Evolutionary conservation across 257 asterid species (phyloP).

Genomic region (Primulina huaijiensis): DNA sequence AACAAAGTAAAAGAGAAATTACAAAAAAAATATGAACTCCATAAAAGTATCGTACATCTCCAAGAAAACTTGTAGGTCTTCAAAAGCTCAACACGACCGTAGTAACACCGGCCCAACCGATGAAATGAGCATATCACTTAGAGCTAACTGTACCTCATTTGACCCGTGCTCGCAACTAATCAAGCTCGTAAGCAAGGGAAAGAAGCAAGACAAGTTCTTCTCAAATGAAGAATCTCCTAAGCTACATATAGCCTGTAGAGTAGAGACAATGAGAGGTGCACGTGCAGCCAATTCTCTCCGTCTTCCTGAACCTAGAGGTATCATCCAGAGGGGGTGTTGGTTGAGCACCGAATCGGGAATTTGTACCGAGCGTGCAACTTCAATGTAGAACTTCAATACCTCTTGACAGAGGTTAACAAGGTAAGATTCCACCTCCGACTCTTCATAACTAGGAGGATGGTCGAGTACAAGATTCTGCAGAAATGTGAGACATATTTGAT

Average conservation of each 20-base stretch:
- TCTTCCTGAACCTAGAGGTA: conserved; percentile 90
- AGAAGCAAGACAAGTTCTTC: conserved; percentile 65
- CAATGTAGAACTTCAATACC: conserved; percentile 74
- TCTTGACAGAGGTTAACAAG: conserved; percentile 80
- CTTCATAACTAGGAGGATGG: conserved; percentile 51
- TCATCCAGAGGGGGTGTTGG: conserved; percentile 51
- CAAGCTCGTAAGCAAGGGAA: conserved; percentile 77
- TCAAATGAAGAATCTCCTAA: conserved; percentile 72
- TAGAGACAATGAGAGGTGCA: conserved; percentile 78
- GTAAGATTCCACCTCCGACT: conserved; percentile 71
- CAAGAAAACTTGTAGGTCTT: conserved; percentile 15
- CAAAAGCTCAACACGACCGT: conserved; percentile 58
- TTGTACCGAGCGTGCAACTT: conserved; percentile 48
- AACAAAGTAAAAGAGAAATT: conserved; percentile 20
- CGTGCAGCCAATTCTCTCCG: conserved; percentile 89
- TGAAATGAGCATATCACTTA: conserved; percentile 77
- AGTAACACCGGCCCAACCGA: conserved; percentile 88
- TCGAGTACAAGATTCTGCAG: conserved; percentile 73
- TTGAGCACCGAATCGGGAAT: conserved; percentile 38
- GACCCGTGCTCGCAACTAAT: conserved; percentile 97
- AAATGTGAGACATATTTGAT: conserved; percentile 84
- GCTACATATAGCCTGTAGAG: conserved; percentile 83
- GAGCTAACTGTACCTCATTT: conserved; percentile 79
- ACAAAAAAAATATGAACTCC: neutral
- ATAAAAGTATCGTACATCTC: conserved; percentile 48